Conservation (phyloP, 768 basidiomycete species). For the Lentinula sp. region DNA sequence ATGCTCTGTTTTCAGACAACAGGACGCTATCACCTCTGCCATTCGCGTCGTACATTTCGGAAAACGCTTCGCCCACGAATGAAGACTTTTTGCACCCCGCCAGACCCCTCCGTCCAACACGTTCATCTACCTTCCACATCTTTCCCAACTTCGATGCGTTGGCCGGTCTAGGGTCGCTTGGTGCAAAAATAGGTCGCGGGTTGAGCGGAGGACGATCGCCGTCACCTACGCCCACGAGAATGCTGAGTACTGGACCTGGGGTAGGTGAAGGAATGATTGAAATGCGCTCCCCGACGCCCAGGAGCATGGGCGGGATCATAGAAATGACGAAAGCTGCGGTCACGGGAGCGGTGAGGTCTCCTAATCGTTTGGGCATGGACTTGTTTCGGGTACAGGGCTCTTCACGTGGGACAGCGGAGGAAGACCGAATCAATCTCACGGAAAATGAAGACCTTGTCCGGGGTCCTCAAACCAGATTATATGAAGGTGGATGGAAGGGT, state of each 20-base stretch:
- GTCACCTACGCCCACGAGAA: background rate
- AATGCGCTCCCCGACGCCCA: background rate
- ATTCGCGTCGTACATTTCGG: background rate
- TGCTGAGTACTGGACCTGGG: background rate
- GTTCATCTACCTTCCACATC: constrained; percentile 1
- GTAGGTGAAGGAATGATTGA: background rate
- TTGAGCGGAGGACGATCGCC: background rate
- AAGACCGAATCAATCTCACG: background rate
- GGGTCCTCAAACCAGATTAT: background rate
- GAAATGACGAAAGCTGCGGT: background rate
- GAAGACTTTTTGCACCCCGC: background rate
- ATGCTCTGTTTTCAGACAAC: background rate
- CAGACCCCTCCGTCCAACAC: constrained; percentile 1
- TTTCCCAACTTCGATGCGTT: constrained; percentile 6
- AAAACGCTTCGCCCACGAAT: background rate
- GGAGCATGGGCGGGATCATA: background rate
- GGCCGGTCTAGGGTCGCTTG: background rate
- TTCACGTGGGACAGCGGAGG: background rate
- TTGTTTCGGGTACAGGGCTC: background rate
- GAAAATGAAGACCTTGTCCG: background rate
- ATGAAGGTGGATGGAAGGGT: background rate
- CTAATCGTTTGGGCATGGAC: background rate
- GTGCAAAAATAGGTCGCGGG: background rate
- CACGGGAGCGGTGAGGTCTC: background rate
- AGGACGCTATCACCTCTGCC: background rate